Evolutionary conservation across 2,329 filamentous ascomycete genomes (phyloP).

Genomic region (Amesomyces nigricolor): DNA sequence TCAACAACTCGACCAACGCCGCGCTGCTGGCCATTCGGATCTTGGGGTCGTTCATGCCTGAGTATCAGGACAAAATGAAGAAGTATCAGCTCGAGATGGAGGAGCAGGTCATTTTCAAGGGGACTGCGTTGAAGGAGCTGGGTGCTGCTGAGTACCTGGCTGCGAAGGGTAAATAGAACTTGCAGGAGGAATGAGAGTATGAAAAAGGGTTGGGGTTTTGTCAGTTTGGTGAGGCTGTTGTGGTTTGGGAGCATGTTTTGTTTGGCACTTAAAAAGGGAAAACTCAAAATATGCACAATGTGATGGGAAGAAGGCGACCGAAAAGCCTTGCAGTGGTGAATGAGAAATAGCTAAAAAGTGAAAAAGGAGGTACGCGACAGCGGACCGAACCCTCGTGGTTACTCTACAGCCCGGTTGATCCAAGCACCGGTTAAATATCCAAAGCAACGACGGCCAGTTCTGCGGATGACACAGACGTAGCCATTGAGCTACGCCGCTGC

Average conservation of each 20-base stretch:
- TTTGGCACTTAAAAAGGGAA: neutral
- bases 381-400: neutral
- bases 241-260: no score
- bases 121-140: slow-evolving; percentile 47
- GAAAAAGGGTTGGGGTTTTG: neutral
- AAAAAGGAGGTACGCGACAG: neutral
- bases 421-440: neutral
- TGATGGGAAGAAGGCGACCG: neutral
- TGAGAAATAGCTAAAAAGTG: neutral
- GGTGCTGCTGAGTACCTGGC: slow-evolving; percentile 50
- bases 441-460: neutral
- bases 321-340: neutral
- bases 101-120: slow-evolving; percentile 59
- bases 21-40: slow-evolving; percentile 66
- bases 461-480: neutral
- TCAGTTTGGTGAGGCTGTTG: no score
- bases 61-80: slow-evolving; percentile 52
- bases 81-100: slow-evolving; percentile 59
- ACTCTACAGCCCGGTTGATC: neutral
- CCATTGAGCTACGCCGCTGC: neutral
- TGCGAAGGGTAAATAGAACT: slow-evolving; percentile 18
- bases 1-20: slow-evolving; percentile 76
- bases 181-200: neutral
- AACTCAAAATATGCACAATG: no score
- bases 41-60: slow-evolving; percentile 52